These are phyloP conservation scores for Lophiotrema nucula DNA, from an alignment of 495 filamentous ascomycete genomes.

Conservation along the genomic window DNA sequence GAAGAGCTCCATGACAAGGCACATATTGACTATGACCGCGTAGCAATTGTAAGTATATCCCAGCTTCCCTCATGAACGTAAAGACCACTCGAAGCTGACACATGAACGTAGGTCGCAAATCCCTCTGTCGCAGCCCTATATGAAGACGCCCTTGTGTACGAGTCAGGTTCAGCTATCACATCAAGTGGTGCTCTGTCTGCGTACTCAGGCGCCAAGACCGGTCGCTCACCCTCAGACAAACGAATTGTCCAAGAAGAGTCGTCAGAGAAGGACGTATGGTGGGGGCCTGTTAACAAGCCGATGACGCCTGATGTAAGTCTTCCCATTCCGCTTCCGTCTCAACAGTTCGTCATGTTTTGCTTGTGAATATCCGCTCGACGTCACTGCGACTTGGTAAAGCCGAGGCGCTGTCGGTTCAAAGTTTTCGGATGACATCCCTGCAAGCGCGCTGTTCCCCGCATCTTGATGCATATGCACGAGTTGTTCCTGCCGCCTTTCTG, in stretches of 20 bases:
- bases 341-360: conserved; percentile 1
- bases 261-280: conserved; percentile 93
- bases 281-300: conserved; percentile 97
- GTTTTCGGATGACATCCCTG: no score
- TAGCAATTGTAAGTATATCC: conserved; percentile 77
- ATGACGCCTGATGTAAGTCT: conserved; percentile 92
- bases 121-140: conserved; percentile 90
- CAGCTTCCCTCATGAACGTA: not conserved
- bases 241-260: conserved; percentile 88
- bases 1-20: conserved; percentile 97
- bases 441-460: conserved; percentile 28
- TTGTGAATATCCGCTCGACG: conserved; percentile 27
- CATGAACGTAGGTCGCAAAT: conserved; percentile 70
- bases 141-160: conserved; percentile 98
- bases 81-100: not conserved
- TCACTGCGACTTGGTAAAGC: conserved; percentile 22
- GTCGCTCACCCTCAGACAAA: conserved; percentile 95
- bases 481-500: conserved; percentile 12
- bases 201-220: conserved; percentile 97
- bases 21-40: conserved; percentile 98
- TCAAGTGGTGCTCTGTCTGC: conserved; percentile 91
- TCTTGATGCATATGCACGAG: conserved; percentile 12
- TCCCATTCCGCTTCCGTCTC: conserved; percentile 1
- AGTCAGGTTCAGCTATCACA: conserved; percentile 95
- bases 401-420: conserved; percentile 14